Percentiles rank a stretch among this genome's conserved stretches.
Evolutionary conservation across 306 rosid species (phyloP).

Genomic region (Amphicarpaea edgeworthii): DNA sequence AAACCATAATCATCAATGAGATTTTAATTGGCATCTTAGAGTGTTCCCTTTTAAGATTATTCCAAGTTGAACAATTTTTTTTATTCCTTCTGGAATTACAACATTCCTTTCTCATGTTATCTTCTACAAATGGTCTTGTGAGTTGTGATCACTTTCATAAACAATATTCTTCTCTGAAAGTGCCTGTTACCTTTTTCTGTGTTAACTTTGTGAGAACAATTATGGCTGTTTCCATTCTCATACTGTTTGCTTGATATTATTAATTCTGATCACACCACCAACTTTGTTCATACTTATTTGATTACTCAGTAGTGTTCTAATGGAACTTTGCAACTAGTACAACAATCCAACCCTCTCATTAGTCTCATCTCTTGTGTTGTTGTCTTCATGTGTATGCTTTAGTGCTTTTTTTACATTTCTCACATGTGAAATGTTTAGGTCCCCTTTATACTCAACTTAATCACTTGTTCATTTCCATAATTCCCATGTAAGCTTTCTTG

Average conservation of each 20-base stretch:
- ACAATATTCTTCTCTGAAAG: slow-evolving; percentile 50
- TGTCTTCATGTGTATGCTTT: slow-evolving; percentile 48
- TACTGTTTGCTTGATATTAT: slow-evolving; percentile 51
- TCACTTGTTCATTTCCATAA: slow-evolving; percentile 22
- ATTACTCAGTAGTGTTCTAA: slow-evolving; percentile 29
- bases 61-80: slow-evolving; percentile 27
- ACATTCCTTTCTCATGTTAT: slow-evolving; percentile 35
- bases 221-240: slow-evolving; percentile 68
- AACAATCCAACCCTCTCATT: slow-evolving; percentile 34
- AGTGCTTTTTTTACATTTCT: slow-evolving; percentile 38
- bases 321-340: slow-evolving; percentile 35
- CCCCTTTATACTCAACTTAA: slow-evolving; percentile 22
- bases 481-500: slow-evolving; percentile 35
- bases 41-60: slow-evolving; percentile 38
- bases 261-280: slow-evolving; percentile 39
- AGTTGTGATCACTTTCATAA: slow-evolving; percentile 46
- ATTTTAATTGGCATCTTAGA: slow-evolving; percentile 44
- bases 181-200: slow-evolving; percentile 53
- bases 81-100: not conserved
- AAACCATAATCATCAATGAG: slow-evolving; percentile 32
- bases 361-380: slow-evolving; percentile 44
- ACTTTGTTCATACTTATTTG: slow-evolving; percentile 36
- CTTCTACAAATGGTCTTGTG: slow-evolving; percentile 46
- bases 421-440: slow-evolving; percentile 27
- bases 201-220: slow-evolving; percentile 67